Percentiles rank a stretch among this genome's conserved stretches.
Evolutionary conservation across 345 rosid genomes (phyloP).

Genomic region (Populus davidiana): DNA sequence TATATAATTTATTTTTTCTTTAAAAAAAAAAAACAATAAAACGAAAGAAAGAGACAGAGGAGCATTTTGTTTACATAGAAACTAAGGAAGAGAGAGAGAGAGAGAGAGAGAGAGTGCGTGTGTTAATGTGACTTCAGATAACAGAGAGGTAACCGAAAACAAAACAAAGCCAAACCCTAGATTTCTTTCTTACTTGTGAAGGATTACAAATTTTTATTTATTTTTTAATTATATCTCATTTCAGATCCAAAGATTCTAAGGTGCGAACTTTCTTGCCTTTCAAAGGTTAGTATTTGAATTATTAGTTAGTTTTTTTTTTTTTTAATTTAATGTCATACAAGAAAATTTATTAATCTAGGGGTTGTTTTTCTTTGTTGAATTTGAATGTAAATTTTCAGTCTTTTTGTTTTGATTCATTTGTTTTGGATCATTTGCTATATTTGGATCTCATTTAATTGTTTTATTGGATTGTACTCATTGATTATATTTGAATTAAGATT

Average conservation of each 20-base stretch:
- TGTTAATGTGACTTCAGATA: slow-evolving; percentile 18
- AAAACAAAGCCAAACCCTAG: slow-evolving; percentile 44
- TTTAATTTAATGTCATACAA: slow-evolving; percentile 5
- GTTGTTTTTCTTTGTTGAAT: neutral
- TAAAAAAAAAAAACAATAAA: slow-evolving; percentile 1
- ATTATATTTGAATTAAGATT: slow-evolving; percentile 2
- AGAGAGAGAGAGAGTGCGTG: neutral
- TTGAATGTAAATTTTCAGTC: neutral
- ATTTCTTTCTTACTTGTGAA: slow-evolving; percentile 19
- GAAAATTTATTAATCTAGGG: slow-evolving; percentile 4
- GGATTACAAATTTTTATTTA: neutral
- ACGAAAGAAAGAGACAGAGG: neutral
- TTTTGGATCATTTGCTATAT: neutral
- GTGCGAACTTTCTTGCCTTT: slow-evolving; percentile 12
- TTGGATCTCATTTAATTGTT: slow-evolving; percentile 24
- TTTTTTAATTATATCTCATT: neutral
- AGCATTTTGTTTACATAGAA: neutral
- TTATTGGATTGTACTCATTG: slow-evolving; percentile 9
- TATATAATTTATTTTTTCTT: neutral
- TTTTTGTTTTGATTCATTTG: neutral
- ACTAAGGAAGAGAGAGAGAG: neutral
- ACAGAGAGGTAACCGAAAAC: slow-evolving; percentile 15
- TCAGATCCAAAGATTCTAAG: slow-evolving; percentile 31
- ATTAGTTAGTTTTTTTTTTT: neutral
- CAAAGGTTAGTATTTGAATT: slow-evolving; percentile 25